Conservation (phyloP, 345 rosid species). For the Corchorus olitorius region DNA sequence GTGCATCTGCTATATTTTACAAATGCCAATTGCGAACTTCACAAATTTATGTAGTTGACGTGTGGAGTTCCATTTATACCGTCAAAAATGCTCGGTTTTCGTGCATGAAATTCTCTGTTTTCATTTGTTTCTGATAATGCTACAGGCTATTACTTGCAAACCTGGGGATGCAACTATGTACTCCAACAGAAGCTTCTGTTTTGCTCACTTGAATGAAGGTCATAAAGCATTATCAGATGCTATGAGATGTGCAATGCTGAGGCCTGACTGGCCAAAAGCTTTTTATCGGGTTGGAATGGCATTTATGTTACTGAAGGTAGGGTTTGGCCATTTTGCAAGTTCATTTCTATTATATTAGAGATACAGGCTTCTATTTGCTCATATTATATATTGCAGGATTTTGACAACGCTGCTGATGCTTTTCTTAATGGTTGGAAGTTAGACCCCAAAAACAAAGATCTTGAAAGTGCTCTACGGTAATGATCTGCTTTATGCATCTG, state of each 20-base stretch:
- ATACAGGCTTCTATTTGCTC: neutral
- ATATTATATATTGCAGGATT: slow-evolving; percentile 16
- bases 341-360: neutral
- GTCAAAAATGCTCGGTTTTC: neutral
- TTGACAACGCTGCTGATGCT: neutral
- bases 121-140: neutral
- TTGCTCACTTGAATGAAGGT: slow-evolving; percentile 18
- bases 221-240: slow-evolving; percentile 19
- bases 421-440: slow-evolving; percentile 19
- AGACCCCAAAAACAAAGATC: slow-evolving; percentile 16
- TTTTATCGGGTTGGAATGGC: slow-evolving; percentile 24
- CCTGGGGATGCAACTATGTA: slow-evolving; percentile 6
- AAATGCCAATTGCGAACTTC: neutral
- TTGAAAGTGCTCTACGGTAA: slow-evolving; percentile 13
- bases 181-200: slow-evolving; percentile 27
- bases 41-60: neutral
- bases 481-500: neutral
- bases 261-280: slow-evolving; percentile 24
- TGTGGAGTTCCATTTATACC: neutral
- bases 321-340: neutral
- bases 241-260: neutral
- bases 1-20: neutral
- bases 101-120: neutral
- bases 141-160: slow-evolving; percentile 8
- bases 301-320: slow-evolving; percentile 26